Evolutionary conservation across 1,284 basidiomycete genomes (phyloP).

Genomic region (Papiliotrema flavescens): DNA sequence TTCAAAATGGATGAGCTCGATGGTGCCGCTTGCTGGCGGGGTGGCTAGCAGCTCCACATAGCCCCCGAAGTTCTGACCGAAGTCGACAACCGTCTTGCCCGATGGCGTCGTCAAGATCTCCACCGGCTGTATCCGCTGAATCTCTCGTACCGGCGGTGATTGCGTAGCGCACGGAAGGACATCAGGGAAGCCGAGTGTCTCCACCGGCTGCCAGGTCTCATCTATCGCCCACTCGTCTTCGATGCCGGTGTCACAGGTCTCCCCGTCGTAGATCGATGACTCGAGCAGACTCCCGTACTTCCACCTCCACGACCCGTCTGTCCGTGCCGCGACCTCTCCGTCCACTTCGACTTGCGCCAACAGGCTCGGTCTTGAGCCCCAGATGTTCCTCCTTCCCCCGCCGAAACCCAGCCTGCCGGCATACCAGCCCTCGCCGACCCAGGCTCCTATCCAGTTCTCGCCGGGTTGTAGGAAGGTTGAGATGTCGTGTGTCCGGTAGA

Average conservation of each 20-base stretch:
- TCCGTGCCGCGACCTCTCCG: slow-evolving; percentile 11
- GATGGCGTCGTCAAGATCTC: slow-evolving; percentile 26
- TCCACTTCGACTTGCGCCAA: slow-evolving; percentile 33
- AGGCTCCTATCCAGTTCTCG: slow-evolving; percentile 24
- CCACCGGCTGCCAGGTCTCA: background rate
- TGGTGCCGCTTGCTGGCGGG: background rate
- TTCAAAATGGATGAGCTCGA: slow-evolving; percentile 11
- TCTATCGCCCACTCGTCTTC: no score
- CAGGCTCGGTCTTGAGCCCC: slow-evolving; percentile 22
- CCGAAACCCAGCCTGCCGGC: slow-evolving; percentile 24
- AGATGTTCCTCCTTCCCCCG: slow-evolving; percentile 25
- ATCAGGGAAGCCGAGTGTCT: slow-evolving; percentile 12
- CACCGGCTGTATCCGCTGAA: slow-evolving; percentile 18
- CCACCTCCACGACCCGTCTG: slow-evolving; percentile 25
- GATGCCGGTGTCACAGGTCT: slow-evolving; percentile 21
- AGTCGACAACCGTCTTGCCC: slow-evolving; percentile 35
- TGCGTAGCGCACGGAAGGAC: slow-evolving; percentile 23
- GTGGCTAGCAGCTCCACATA: slow-evolving; percentile 16
- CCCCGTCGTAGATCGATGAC: slow-evolving; percentile 39
- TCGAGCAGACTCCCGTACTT: slow-evolving; percentile 15
- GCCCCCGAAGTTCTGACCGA: slow-evolving; percentile 41
- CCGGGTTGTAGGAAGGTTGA: slow-evolving; percentile 16
- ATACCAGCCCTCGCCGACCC: slow-evolving; percentile 41
- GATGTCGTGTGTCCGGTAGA: slow-evolving; percentile 38
- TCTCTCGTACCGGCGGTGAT: slow-evolving; percentile 22